Evolutionary conservation across 1,284 basidiomycete genomes (phyloP), one percentile per base, ranked within the genome.

Genomic region (Boletellus deceptivus): DNA sequence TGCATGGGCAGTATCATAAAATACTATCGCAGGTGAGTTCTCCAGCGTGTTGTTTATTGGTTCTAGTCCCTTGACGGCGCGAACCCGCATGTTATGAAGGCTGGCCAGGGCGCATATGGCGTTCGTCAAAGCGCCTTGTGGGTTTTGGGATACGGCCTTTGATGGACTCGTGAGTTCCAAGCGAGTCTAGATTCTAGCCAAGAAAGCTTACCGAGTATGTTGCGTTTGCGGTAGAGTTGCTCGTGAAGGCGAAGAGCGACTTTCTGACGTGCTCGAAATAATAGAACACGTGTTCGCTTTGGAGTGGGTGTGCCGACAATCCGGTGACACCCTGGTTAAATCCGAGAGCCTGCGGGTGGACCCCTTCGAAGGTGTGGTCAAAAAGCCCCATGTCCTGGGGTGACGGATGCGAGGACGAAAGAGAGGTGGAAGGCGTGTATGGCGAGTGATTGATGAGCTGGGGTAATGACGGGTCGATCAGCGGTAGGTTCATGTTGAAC

Each of bases 51-150:
- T 66, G 54, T 79, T 78, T 25, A 76, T 75, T 31, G 75, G 73
- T 59, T 84, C 81, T 47, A 81, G 64, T 18, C 81, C 82, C 58
- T 78, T 79, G 20, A 80, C 75, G 36, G 83, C 76, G 39, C 81
- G 82, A 64, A 79, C 75, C 42, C 79, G 78, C 50, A 77, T 80
- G 59, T 78, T 79, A 65, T 91, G 86, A 40, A 89, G 73, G 60
- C 79, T 82, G 34, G 86, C 80, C 49, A 91, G 74, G n/a, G 89
- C 87, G 65, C 82, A 86, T 36, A 89, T 76, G 11, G 86, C 82
- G 62, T 82, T 78, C 3, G 84, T 79, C 48, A 90, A 76, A 3
- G 84, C 75, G 45, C 88, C 85, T 48, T 77, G 76, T 9, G 85
- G 84, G 39, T 88, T 80, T 61, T 80, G 75, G 43, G 80, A 68